These are phyloP conservation scores for Bryoglossum gracile DNA, from an alignment of 495 filamentous ascomycete genomes.

Conservation along the genomic window DNA sequence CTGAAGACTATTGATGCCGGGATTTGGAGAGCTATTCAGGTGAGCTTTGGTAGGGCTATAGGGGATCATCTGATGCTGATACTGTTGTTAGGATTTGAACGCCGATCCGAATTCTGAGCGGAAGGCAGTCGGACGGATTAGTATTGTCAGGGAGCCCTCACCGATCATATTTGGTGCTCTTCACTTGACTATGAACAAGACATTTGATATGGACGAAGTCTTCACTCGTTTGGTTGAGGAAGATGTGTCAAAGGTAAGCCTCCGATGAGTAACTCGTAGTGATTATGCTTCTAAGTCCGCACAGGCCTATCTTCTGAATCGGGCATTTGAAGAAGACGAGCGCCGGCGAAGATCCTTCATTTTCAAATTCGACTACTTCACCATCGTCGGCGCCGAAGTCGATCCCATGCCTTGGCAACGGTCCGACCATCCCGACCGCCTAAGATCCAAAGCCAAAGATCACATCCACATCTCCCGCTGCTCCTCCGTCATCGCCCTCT, in stretches of 20 bases:
- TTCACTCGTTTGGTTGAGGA: conserved; percentile 35
- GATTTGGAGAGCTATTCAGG: conserved; percentile 16
- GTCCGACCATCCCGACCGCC: conserved; percentile 30
- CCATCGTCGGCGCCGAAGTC: conserved; percentile 38
- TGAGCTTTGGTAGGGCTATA: background rate
- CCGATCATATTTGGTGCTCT: conserved; percentile 44
- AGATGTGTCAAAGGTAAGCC: conserved; percentile 12
- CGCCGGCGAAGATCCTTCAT: conserved; percentile 40
- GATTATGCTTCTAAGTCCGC: background rate
- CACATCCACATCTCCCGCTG: conserved; percentile 46
- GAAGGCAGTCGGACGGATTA: conserved; percentile 41
- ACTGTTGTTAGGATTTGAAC: conserved; percentile 30
- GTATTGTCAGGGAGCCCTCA: conserved; percentile 42
- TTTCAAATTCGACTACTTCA: conserved; percentile 51
- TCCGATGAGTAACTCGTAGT: conserved; percentile 14
- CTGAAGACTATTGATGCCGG: conserved; percentile 26
- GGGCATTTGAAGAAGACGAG: conserved; percentile 31
- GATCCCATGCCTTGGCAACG: conserved; percentile 46
- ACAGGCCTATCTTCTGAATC: conserved; percentile 29
- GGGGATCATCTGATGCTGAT: background rate
- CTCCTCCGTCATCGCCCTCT: conserved; percentile 41
- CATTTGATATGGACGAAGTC: conserved; percentile 48
- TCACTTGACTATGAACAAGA: conserved; percentile 39
- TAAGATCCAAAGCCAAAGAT: conserved; percentile 21
- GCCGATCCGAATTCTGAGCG: conserved; percentile 30